phyloP scores from a whole-genome alignment of 2,329 filamentous ascomycete genomes.

The Malbranchea zuffiana region DNA sequence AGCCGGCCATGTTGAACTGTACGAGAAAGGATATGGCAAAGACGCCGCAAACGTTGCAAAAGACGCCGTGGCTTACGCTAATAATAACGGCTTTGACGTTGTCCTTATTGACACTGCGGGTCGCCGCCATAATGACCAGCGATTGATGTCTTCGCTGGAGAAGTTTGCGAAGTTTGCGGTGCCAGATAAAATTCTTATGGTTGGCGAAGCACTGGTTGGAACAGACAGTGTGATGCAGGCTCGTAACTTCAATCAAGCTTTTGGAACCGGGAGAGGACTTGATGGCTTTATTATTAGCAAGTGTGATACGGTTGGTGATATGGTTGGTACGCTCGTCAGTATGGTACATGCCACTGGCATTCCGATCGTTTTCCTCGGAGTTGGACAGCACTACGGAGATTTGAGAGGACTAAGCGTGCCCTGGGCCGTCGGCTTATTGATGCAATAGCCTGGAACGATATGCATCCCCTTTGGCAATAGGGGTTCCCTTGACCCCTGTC shows the following conservation, averaged over 20 bases:
- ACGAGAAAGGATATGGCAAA: constrained; percentile 95
- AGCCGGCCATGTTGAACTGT: constrained; percentile 70
- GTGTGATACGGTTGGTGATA: constrained; percentile 98
- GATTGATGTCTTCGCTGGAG: constrained; percentile 91
- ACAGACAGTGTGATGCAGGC: constrained; percentile 94
- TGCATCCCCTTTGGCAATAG: no score
- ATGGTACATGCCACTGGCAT: constrained; percentile 97
- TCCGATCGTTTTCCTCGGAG: constrained; percentile 82
- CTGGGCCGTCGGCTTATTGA: constrained; percentile 51
- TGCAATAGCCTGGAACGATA: constrained; percentile 33
- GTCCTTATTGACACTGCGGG: constrained; percentile 96
- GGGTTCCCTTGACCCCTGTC: no score
- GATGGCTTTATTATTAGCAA: constrained; percentile 99
- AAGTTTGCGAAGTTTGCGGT: constrained; percentile 95
- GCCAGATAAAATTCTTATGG: constrained; percentile 98
- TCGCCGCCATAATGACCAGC: constrained; percentile 85
- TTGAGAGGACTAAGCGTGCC: constrained; percentile 53
- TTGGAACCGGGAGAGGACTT: constrained; percentile 66
- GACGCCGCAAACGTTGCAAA: constrained; percentile 92
- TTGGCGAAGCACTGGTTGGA: constrained; percentile 82
- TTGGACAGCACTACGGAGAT: constrained; percentile 58
- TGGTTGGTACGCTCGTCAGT: constrained; percentile 90
- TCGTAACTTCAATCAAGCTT: constrained; percentile 87
- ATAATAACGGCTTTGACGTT: constrained; percentile 70
- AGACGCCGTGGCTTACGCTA: constrained; percentile 76